Percentiles rank a stretch among this genome's conserved stretches.
phyloP scores from a whole-genome alignment of 2,329 filamentous ascomycete genomes.

The Xylaria hypoxylon region DNA sequence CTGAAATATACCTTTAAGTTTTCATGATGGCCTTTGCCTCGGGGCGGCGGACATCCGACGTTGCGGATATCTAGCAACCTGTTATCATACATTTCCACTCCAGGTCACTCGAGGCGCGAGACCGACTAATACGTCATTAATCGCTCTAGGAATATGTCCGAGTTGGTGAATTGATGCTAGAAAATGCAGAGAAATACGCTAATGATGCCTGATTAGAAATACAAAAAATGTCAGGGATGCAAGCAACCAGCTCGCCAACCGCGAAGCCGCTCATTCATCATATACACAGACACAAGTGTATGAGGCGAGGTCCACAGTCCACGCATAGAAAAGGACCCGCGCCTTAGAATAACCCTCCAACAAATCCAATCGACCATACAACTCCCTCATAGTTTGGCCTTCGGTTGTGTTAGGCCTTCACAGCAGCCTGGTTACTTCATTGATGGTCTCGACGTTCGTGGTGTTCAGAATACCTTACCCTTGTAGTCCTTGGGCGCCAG shows the following conservation, averaged over 20 bases:
- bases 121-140: neutral
- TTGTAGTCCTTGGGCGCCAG: conserved; percentile 60
- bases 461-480: conserved; percentile 50
- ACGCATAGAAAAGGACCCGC: neutral
- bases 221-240: conserved; percentile 17
- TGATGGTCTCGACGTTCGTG: neutral
- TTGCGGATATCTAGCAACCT: neutral
- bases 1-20: neutral
- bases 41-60: neutral
- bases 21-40: neutral
- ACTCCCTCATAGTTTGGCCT: conserved; percentile 29
- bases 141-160: neutral
- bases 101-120: neutral
- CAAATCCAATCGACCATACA: neutral
- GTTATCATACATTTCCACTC: neutral
- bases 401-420: conserved; percentile 30
- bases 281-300: neutral
- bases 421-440: conserved; percentile 24
- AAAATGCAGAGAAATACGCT: conserved; percentile 8
- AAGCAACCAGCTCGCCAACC: neutral
- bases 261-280: neutral
- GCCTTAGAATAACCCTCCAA: neutral
- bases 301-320: neutral
- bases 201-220: conserved; percentile 27
- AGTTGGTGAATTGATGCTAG: conserved; percentile 1